Conservation (phyloP, 495 filamentous ascomycete genomes). For the Tuber borchii region DNA sequence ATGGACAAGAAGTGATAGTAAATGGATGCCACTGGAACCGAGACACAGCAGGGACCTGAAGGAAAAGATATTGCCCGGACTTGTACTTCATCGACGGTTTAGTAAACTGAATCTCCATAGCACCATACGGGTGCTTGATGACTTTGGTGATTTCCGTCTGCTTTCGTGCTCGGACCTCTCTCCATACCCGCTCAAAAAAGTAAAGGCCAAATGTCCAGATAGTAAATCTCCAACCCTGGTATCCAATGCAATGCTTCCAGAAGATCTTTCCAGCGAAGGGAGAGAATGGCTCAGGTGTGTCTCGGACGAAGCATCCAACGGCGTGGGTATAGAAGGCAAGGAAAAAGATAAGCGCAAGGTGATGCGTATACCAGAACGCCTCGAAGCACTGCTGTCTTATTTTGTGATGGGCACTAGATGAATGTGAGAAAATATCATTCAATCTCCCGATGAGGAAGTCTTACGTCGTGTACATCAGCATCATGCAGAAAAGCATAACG, state of each 20-base stretch:
- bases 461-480: constrained; percentile 89
- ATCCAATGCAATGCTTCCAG: constrained; percentile 92
- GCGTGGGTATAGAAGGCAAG: constrained; percentile 93
- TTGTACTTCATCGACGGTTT: constrained; percentile 98
- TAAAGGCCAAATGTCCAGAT: constrained; percentile 80
- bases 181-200: constrained; percentile 79
- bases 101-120: constrained; percentile 92
- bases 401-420: constrained; percentile 61
- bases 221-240: constrained; percentile 97
- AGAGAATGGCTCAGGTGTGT: constrained; percentile 61
- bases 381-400: constrained; percentile 97
- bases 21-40: constrained; percentile 96
- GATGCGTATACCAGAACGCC: constrained; percentile 98
- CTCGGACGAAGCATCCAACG: constrained; percentile 89
- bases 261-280: constrained; percentile 75
- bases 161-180: constrained; percentile 74
- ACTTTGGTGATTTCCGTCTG: constrained; percentile 87
- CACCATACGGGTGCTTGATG: constrained; percentile 92
- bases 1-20: constrained; percentile 97
- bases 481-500: constrained; percentile 97
- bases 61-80: constrained; percentile 93
- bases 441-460: not conserved
- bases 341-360: constrained; percentile 93
- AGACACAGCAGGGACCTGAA: constrained; percentile 85
- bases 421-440: constrained; percentile 4